Evolutionary conservation across 768 basidiomycete species (phyloP), one percentile per base, ranked within the genome.

Genomic region (Rhizopogon sp.): DNA sequence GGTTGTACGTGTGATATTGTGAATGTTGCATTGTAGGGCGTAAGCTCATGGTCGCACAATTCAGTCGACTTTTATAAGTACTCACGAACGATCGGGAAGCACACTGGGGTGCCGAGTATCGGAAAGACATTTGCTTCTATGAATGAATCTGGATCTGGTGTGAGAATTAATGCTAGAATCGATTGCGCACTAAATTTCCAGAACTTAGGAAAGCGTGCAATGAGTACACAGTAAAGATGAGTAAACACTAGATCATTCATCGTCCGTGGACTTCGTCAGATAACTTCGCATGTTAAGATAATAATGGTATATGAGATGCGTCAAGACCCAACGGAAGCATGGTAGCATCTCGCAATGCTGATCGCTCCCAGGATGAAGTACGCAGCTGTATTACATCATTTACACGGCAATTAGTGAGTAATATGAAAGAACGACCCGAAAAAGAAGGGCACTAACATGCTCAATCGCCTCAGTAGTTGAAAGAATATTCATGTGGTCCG

Each of bases 401-500:
- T 25, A 25, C 7, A 50, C 7, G 22, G 37, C 6, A 37, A n/a
- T 25, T 35, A 42, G 33, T 51, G 31, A 51, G 47, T 9, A 14
- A 39, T 6, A n/a, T 40, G 0, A 13, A 52, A 25, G 13, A 22
- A 11, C 13, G 8, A n/a, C 6, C 35, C 31, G 28, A 14, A 13
- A 16, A 13, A 39, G 14, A 25, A 49, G 29, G 7, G 25, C n/a
- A 60, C 67, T 53, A 33, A 90, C 90, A 65, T 90, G 85, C 39
- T 71, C 71, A 16, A 75, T 62, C 10, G 87, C 87, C 41, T 87
- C 83, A 4, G 64, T 49, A 10, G 72, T 72, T 8, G 85, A 76
- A 13, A 92, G 62, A 20, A 92, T 69, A 63, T 91, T 88, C 88
- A 92, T 90, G 60, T 91, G 86, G 58, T 89, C 82, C 8, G 88